Conservation (phyloP, 345 rosid species). For the Chamaenerion angustifolium region DNA sequence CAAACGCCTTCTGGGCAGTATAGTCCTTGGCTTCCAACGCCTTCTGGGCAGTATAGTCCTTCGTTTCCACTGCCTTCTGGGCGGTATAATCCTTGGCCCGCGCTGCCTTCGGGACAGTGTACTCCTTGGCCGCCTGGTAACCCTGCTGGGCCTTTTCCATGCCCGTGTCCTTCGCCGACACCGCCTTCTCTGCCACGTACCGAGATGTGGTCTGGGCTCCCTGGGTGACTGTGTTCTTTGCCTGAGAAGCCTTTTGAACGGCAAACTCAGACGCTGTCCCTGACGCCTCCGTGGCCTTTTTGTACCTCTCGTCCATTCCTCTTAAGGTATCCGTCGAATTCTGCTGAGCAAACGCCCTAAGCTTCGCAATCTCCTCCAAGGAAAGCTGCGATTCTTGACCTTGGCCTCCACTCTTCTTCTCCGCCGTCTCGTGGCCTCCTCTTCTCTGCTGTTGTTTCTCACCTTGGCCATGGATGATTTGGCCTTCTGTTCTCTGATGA, state of each 20-base stretch:
- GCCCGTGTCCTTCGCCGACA: conserved; percentile 10
- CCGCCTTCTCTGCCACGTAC: conserved; percentile 26
- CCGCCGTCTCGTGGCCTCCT: not conserved
- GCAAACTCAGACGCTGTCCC: conserved; percentile 12
- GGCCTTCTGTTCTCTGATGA: too few relatives aligned
- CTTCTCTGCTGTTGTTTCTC: not conserved
- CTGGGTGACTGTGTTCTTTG: conserved; percentile 20
- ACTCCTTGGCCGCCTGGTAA: conserved; percentile 12
- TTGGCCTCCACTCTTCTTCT: not conserved
- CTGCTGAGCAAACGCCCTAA: conserved; percentile 42
- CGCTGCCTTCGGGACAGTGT: conserved; percentile 1
- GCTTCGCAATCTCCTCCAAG: conserved; percentile 30
- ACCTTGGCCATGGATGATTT: not conserved
- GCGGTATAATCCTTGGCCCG: conserved; percentile 11
- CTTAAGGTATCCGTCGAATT: conserved; percentile 27
- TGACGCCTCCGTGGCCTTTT: conserved; percentile 19
- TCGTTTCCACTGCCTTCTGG: not conserved
- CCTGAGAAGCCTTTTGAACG: conserved; percentile 30
- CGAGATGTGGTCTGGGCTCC: conserved; percentile 17
- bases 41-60: conserved; percentile 15
- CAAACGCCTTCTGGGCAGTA: conserved; percentile 14
- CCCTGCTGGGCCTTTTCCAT: conserved; percentile 17
- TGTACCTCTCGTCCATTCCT: conserved; percentile 39
- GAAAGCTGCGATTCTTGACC: conserved; percentile 18
- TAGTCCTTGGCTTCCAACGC: conserved; percentile 17